Evolutionary conservation across 441 rosid genomes (phyloP), one percentile per base, ranked within the genome.

Genomic region (Pelargonium citronellum): DNA sequence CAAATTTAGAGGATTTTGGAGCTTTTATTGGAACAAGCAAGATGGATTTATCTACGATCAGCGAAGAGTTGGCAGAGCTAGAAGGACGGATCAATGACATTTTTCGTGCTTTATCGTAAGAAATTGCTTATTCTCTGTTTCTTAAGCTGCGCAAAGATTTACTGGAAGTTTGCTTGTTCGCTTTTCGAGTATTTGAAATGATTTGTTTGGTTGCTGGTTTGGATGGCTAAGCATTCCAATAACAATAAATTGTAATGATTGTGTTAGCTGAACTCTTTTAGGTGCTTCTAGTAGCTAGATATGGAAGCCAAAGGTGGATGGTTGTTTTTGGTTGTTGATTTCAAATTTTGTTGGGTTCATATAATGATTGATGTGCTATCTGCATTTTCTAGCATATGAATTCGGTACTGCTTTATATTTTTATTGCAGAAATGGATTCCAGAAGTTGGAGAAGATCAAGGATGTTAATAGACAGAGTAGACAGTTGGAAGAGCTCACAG

Each of bases 391-490:
- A 51, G 57, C 2, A 51, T 12, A 51, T 51, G 57, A 7, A 13
- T 51, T 55, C 61, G 7, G 6, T 5, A 15, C 5, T 55, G 10
- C 17, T 16, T 55, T 71, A 49, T 69, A 53, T 43, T 76, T 58
- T 43, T 51, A 6, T 64, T 71, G 77, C 85, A 94, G 99, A 69
- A 91, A 89, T 86, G 97, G 97, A n/a, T 91, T 91, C 79, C 96
- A 94, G 83, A 94, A 94, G 76, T 75, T 94, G 86, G 97, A 94
- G 76, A 91, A 91, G 85, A 79, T 91, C 64, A 94, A 94, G 85
- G 99, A 94, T 83, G 86, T 73, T 65, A 91, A 75, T 68, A 84
- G 99, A 73, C 92, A 87, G 78, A 89, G 92, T 71, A 84, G 97
- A 81, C 99, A 94, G 74, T 76, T 94, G 78, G 94, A 94, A 75